Base-by-base conservation (phyloP, 2,329 filamentous ascomycete genomes). In the Acephala macrosclerotiorum region DNA sequence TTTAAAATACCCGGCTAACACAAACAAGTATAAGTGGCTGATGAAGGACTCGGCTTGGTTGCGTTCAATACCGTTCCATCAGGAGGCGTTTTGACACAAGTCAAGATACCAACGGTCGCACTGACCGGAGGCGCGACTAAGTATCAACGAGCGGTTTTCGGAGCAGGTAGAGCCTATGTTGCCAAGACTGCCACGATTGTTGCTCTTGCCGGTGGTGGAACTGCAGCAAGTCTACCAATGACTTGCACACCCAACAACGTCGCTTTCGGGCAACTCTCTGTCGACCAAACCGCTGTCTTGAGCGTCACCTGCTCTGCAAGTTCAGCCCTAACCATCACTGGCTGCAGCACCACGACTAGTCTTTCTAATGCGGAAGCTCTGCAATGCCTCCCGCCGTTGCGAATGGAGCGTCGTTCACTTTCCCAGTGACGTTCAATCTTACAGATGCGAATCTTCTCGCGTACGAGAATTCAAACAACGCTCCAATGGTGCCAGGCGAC, bases 111-210 rank as follows among this genome's bases (percentile, higher is more conserved):
- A 53, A 18, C 25, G 1, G 80, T 82, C 25, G 79, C 79, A 0
- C 8, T 18, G 6, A 85, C 86, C 65, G 81, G 80, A 20, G 83
- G 82, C 0, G 79, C 83, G 4, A 82, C 79, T 53, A 88, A 88
- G 75, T 87, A 87, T 67, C 82, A 81, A 1, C 79, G 85, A 2
- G 82, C 85, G 0, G 83, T 84, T 3, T 87, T 88, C 62, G 85
- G 85, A 4, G 79, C 87, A 62, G 84, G 82, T 0, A 80, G 82
- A 65, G 79, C 82, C 2, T 88, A 87, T 65, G 74, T 86, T 14
- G 83, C 82, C 8, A 83, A 80, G 0, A 82, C 77, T 2, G 75
- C 77, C 58, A 53, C 18, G 29, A 33, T 51, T 3, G 25, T 45
- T 25, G 38, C 35, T 26, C 20, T 53, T 18, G 45, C 22, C 7